phyloP scores from a whole-genome alignment of 2,329 filamentous ascomycete species.

The Lachnellula arida region DNA sequence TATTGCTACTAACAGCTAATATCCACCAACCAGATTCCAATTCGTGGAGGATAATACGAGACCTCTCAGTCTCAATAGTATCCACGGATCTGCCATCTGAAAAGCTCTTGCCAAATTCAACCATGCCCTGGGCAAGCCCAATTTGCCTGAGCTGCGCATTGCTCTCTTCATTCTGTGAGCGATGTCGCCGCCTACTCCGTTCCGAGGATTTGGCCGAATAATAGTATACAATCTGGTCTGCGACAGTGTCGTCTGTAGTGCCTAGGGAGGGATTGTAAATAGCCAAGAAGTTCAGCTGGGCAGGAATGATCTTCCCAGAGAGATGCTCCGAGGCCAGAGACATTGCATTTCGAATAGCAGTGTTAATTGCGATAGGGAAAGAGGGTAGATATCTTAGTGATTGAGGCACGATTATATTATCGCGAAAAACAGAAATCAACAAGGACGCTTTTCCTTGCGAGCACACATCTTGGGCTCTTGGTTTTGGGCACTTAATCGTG shows the following conservation, averaged over 20 bases:
- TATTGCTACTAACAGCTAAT: conserved; percentile 63
- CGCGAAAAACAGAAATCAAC: too few species aligned
- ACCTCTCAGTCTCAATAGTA: conserved; percentile 85
- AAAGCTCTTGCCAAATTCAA: conserved; percentile 87
- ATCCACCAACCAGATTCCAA: conserved; percentile 95
- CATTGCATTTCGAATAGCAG: conserved; percentile 24
- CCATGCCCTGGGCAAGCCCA: conserved; percentile 93
- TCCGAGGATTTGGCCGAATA: conserved; percentile 30
- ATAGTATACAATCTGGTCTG: conserved; percentile 90
- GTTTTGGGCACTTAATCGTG: background rate
- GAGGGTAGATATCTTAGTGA: background rate
- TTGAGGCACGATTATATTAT: background rate
- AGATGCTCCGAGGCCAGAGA: conserved; percentile 15
- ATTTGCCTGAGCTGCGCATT: conserved; percentile 90
- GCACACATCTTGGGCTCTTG: background rate
- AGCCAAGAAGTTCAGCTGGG: conserved; percentile 82
- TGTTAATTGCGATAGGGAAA: too few species aligned
- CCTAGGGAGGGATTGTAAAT: conserved; percentile 91
- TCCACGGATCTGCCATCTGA: conserved; percentile 72
- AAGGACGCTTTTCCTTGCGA: background rate
- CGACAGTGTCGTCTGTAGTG: conserved; percentile 52
- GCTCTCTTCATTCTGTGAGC: conserved; percentile 37
- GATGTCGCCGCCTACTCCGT: conserved; percentile 1
- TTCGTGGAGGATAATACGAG: conserved; percentile 78
- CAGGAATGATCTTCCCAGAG: conserved; percentile 46